Conservation (phyloP, 1,284 basidiomycete genomes). For the Fomitopsis pinicola region DNA sequence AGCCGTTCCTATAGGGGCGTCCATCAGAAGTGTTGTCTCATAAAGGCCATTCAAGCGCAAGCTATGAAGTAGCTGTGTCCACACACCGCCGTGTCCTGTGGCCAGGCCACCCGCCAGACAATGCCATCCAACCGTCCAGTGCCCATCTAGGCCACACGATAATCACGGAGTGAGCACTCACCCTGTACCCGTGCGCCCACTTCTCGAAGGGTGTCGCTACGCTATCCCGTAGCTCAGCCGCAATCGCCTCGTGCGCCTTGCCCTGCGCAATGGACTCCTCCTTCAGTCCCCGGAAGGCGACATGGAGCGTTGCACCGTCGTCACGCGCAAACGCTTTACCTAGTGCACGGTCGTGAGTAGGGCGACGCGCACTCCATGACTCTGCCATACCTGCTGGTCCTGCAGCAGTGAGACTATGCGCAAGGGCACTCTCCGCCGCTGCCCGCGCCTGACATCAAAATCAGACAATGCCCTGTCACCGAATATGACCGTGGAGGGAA, state of each 20-base stretch:
- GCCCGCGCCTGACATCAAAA: slow-evolving; percentile 52
- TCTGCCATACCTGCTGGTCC: slow-evolving; percentile 42
- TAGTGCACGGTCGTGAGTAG: slow-evolving; percentile 20
- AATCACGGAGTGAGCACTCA: slow-evolving; percentile 24
- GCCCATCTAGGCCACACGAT: background rate
- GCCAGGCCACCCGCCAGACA: no score
- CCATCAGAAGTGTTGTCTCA: background rate
- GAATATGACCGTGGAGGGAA: background rate
- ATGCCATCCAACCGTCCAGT: no score
- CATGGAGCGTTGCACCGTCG: slow-evolving; percentile 74
- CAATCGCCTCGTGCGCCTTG: slow-evolving; percentile 57
- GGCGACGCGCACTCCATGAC: background rate
- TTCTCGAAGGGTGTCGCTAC: slow-evolving; percentile 72
- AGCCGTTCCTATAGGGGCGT: slow-evolving; percentile 48
- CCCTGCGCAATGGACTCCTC: slow-evolving; percentile 65
- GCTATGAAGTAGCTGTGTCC: no score
- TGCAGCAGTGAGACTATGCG: slow-evolving; percentile 51
- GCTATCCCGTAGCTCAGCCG: slow-evolving; percentile 62
- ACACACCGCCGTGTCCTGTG: no score
- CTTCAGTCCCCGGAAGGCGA: slow-evolving; percentile 76
- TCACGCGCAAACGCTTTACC: slow-evolving; percentile 68
- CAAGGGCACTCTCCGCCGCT: slow-evolving; percentile 57
- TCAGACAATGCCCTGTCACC: background rate
- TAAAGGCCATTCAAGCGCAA: no score
- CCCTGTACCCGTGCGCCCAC: slow-evolving; percentile 71